Base-by-base conservation (phyloP, 179 eudicot genomes). In the Beta lomatogona region DNA sequence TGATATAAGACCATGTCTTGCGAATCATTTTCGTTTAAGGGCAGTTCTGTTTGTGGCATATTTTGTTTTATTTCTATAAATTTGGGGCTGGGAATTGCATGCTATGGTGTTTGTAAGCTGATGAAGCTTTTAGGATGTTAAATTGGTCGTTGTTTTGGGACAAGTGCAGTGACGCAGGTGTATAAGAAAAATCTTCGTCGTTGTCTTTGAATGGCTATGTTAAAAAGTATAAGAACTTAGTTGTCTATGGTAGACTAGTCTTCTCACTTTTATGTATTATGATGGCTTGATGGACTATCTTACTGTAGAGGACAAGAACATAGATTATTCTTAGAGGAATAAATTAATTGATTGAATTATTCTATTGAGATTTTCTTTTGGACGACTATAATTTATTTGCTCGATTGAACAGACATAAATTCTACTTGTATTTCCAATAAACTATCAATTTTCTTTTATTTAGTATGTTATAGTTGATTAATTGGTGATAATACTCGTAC, bases 1-100 rank as follows among this genome's bases (percentile, higher is more conserved):
- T 91, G 83, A 72, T 58, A 80, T 41, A 91, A 52, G 28, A 91
- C 84, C 86, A 91, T 88, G 76, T 89, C 92, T 82, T 91, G 91
- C 9, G 92, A 90, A 57, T 91, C 94, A 60, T 90, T 85, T 80
- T 91, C 92, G 67, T 91, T 91, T 4, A 90, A 86, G 60, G 92
- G 92, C 2, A 90, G 81, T 25, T 89, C 92, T 44, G 79, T 25
- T 76, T 86, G 88, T 36, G 84, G 68, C 72, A 80, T 75, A 11
- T 13, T 54, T n/a, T 75, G 8, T 28, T 5, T 44, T 13, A 28
- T 11, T 36, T 68, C 41, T 5, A 7, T 19, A n/a, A n/a, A n/a
- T 65, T 76, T 63, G 59, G 64, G 16, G 5, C 46, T 71, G 3
- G 64, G 21, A 63, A 63, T 22, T 63, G 67, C 15, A 63, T 63